Percentiles rank a stretch among this genome's conserved stretches.
phyloP scores from a whole-genome alignment of 345 rosid genomes.

The Diplotaxis tenuifolia region DNA sequence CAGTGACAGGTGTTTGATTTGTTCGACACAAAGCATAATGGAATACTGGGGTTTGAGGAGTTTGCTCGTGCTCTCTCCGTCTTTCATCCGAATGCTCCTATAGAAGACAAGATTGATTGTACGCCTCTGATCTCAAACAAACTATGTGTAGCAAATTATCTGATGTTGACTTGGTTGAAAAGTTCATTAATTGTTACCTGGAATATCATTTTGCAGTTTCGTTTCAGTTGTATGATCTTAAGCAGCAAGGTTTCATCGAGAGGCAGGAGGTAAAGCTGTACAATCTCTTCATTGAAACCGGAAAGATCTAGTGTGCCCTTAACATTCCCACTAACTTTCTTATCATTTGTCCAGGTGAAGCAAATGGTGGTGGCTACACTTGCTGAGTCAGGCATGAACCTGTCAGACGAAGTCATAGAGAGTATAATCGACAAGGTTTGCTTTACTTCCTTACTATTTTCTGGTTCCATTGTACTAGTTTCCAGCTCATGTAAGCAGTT shows the following conservation, averaged over 20 bases:
- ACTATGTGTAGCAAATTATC: background rate
- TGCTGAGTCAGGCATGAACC: constrained; percentile 85
- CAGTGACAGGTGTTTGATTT: constrained; percentile 80
- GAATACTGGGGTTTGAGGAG: constrained; percentile 84
- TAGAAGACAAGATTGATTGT: constrained; percentile 85
- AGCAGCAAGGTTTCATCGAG: constrained; percentile 89
- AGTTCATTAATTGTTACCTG: background rate
- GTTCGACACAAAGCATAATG: constrained; percentile 86
- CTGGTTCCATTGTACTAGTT: background rate
- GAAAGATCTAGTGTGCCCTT: background rate
- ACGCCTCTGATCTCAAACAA: constrained; percentile 28
- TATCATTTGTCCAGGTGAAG: constrained; percentile 46
- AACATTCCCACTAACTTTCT: background rate
- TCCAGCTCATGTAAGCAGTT: constrained; percentile 2
- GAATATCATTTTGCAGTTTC: constrained; percentile 60
- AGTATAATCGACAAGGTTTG: constrained; percentile 79
- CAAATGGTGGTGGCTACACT: constrained; percentile 93
- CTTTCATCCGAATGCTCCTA: constrained; percentile 85
- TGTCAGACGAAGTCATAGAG: constrained; percentile 77
- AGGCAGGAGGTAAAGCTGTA: constrained; percentile 61
- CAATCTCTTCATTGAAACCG: background rate
- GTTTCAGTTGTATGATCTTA: constrained; percentile 83
- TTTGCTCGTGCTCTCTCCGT: constrained; percentile 85
- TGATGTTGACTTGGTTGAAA: background rate
- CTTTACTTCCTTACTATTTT: background rate